Evolutionary conservation across 108 stramenopile species (phyloP).

Genomic region (Cyclotella atomus): DNA sequence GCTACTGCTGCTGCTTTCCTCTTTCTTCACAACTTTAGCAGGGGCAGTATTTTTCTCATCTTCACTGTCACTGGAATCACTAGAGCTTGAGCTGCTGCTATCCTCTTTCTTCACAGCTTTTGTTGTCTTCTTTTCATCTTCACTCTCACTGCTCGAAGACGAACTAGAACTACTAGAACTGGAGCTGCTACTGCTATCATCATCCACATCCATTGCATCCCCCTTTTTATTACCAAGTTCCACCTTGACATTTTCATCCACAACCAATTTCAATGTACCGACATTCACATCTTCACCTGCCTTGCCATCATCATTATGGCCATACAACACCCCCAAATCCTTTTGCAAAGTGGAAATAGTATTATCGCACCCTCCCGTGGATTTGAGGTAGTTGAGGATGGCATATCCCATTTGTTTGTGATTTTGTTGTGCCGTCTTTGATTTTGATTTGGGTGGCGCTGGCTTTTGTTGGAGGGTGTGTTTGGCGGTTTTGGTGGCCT

Average conservation of each 20-base stretch:
- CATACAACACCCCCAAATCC: constrained; percentile 49
- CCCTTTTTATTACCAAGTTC: constrained; percentile 2
- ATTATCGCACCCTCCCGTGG: constrained; percentile 24
- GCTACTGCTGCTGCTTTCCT: not conserved
- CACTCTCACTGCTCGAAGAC: constrained; percentile 22
- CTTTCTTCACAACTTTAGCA: not conserved
- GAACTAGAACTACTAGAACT: constrained; percentile 29
- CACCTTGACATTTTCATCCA: not conserved
- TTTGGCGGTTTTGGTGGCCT: too few species aligned
- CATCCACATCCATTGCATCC: not conserved
- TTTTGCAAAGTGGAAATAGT: constrained; percentile 33
- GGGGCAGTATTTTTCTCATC: constrained; percentile 6
- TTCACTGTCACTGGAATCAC: constrained; percentile 28
- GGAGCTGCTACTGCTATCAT: not conserved
- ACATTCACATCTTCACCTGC: not conserved
- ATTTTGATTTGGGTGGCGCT: too few species aligned
- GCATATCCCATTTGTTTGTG: constrained; percentile 51
- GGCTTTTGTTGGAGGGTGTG: too few species aligned
- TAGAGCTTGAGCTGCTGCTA: constrained; percentile 22
- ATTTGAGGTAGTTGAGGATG: constrained; percentile 37
- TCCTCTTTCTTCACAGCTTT: not conserved
- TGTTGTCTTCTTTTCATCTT: constrained; percentile 18
- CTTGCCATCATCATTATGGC: too few species aligned
- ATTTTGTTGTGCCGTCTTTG: too few species aligned
- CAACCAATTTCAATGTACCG: constrained; percentile 1